Base-by-base conservation (phyloP, 1,139 yeast genomes). In the Magnusiomyces suaveolens region DNA sequence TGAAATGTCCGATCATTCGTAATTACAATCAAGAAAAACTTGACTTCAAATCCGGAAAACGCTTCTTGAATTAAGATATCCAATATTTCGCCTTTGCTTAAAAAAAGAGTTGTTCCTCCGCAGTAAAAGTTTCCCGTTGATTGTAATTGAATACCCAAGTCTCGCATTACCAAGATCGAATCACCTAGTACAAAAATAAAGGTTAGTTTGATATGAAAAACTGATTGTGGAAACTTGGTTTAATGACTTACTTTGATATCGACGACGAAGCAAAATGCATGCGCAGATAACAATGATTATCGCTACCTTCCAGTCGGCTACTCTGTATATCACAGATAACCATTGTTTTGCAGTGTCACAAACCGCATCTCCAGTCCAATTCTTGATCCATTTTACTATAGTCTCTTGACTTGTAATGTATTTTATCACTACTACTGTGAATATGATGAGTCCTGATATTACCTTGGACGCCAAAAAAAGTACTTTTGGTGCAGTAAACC, bases 21-120 rank as follows among this genome's bases (percentile, higher is more conserved):
- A 24, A 79, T 74, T 51, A 80, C 67, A 57, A 80, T 77, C 68
- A 80, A 67, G 60, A 79, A 78, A 60, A 74, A 78, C 6, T 76
- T 73, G 24, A 80, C 82, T 61, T 78, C 80, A 60, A 77, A 77
- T 3, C 81, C 80, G 56, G 73, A 75, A 62, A 80, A 80, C 1
- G 80, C 82, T 61, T 80, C 85, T 60, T 80, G 83, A 41, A 80
- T 75, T n/a, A 80, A 78, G 46, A 81, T 68, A 62, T 80, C 84
- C 14, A 78, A 74, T 55, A 80, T 73, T 52, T 75, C 74, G 21
- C 69, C 69, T 33, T 72, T 66, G 0, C 83, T 81, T 24, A 80
- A 72, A 62, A 80, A 80, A 47, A 56, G 55, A 16, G 60, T 60
- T 1, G 52, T 54, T 18, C 57, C 59, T 10, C 61, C 56, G 18